Evolutionary conservation across 2,329 filamentous ascomycete species (phyloP), one percentile per base, ranked within the genome.

Genomic region (Ceratocystis papillata): DNA sequence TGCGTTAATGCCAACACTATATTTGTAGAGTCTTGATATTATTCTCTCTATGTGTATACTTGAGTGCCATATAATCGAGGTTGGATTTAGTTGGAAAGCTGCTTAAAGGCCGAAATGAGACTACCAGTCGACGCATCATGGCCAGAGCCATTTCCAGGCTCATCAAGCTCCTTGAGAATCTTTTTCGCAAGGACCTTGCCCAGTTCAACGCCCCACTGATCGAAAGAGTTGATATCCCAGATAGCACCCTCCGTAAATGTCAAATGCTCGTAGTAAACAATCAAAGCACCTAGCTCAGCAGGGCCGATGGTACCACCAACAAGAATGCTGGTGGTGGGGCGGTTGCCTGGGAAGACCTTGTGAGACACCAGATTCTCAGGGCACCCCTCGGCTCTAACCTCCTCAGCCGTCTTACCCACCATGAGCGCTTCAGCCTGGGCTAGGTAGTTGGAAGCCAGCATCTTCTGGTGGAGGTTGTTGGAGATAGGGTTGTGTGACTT

Each of bases 161-260:
- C 82, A 70, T 96, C 91, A 67, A 99, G 83, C 81, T 99, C 94
- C 71, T 78, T 77, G 72, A 90, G 87, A 70, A 92, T 91, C 80
- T 90, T 92, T 86, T 93, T 97, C 69, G 94, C 94, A 70, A 99
- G 80, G 50, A 88, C 86, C 87, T 99, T 99, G 76, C 94, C 94
- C 69, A 99, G 81, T 82, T 99, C 94, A 57, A 99, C 94, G 79
- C 94, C 94, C 94, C 94, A 99, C 82, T 99, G 94, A 79, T 99
- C 94, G 75, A 97, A 99, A 74, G 87, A 91, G 85, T 99, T 99
- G 82, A 99, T 96, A 80, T 97, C 96, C 94, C 94, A 99, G 75
- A 99, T 82, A 64, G 92, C 93, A 73, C 94, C 94, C 80, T 99
- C 94, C 46, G 90, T 95, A 77, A 99, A 99, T 66, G 94, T 97